These are phyloP conservation scores for Metschnikowia drakensbergensis DNA, from an alignment of 805 yeast species.

Conservation along the genomic window DNA sequence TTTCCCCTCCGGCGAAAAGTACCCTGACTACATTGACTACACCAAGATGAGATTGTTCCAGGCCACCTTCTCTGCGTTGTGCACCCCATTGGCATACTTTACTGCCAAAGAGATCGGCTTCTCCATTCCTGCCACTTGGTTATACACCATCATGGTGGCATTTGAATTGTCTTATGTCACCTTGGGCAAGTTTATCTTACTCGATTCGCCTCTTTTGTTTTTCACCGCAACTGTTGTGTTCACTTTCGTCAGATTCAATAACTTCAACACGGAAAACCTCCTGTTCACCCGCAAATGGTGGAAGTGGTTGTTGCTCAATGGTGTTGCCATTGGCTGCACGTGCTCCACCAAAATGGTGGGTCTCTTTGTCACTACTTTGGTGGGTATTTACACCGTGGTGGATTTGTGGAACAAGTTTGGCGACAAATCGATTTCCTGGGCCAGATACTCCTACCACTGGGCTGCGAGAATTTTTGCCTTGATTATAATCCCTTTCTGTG, in stretches of 20 bases:
- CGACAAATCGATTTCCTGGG: conserved; percentile 52
- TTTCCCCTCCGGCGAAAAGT: conserved; percentile 62
- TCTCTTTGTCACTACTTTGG: conserved; percentile 77
- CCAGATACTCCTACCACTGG: conserved; percentile 59
- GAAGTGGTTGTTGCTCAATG: conserved; percentile 85
- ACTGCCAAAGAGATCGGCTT: conserved; percentile 58
- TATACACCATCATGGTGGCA: conserved; percentile 73
- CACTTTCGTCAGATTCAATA: conserved; percentile 69
- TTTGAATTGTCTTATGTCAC: conserved; percentile 82
- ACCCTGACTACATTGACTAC: conserved; percentile 60
- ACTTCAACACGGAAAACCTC: conserved; percentile 42
- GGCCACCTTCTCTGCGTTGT: conserved; percentile 60
- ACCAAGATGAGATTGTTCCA: conserved; percentile 69
- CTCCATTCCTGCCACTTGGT: conserved; percentile 67
- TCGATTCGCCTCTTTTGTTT: conserved; percentile 87
- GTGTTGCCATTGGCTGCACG: conserved; percentile 82
- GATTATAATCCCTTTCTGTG: conserved; percentile 57
- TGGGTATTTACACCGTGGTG: conserved; percentile 84
- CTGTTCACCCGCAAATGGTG: conserved; percentile 80
- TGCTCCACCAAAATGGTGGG: conserved; percentile 98
- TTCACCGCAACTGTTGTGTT: conserved; percentile 83
- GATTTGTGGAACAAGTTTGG: conserved; percentile 87
- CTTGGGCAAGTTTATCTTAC: conserved; percentile 80
- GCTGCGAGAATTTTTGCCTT: conserved; percentile 58
- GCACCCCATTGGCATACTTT: conserved; percentile 65